phyloP scores from a whole-genome alignment of 768 basidiomycete species.

The Lenzites betulinus region DNA sequence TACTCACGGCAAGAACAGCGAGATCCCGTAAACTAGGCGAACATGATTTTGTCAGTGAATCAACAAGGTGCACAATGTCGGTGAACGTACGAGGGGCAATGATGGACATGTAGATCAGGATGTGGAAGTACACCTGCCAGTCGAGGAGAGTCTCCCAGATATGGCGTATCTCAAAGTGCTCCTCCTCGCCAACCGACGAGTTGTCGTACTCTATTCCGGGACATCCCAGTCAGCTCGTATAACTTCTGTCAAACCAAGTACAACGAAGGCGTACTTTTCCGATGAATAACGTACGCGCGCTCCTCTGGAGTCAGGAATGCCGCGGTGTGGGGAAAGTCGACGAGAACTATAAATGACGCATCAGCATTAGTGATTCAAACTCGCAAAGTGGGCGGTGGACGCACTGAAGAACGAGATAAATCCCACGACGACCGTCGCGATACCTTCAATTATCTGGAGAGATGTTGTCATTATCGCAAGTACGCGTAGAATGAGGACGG shows the following conservation, averaged over 20 bases:
- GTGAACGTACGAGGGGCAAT: background rate
- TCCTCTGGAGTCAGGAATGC: conserved; percentile 63
- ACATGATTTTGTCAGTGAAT: background rate
- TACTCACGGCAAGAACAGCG: no score
- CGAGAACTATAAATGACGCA: conserved; percentile 44
- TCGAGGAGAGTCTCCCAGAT: conserved; percentile 54
- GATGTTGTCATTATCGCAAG: background rate
- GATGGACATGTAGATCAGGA: conserved; percentile 22
- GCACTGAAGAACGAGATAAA: conserved; percentile 35
- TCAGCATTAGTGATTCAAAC: background rate
- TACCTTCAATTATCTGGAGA: conserved; percentile 61
- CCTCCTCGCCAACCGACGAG: conserved; percentile 60
- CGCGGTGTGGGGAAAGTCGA: conserved; percentile 63
- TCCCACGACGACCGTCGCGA: conserved; percentile 57
- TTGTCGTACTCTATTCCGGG: conserved; percentile 41
- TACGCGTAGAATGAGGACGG: no score
- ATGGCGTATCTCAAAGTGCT: conserved; percentile 56
- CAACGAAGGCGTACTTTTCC: conserved; percentile 1
- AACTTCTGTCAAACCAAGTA: no score
- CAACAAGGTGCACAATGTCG: background rate
- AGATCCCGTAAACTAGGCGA: background rate
- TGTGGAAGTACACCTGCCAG: conserved; percentile 42
- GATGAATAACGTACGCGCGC: conserved; percentile 44
- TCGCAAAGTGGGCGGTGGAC: background rate
- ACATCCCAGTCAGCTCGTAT: no score